Evolutionary conservation across 2,329 filamentous ascomycete species (phyloP), one percentile per base, ranked within the genome.

Genomic region (Grosmannia huntii): DNA sequence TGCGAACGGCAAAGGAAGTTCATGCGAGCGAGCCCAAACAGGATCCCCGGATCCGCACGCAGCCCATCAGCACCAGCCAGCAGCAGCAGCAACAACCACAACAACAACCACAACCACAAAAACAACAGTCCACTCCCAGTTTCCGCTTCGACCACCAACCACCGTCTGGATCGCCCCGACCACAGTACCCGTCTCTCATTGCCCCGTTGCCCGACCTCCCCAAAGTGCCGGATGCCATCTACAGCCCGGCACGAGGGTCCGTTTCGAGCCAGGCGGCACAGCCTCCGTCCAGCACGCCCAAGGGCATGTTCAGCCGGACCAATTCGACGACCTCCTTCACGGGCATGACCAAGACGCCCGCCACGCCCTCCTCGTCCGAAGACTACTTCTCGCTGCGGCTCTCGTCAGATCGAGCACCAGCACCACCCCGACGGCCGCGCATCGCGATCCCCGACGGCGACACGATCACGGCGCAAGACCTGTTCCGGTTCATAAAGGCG

Each of bases 201-300:
- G 53, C 59, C 11, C 16, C 59, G n/a, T 68, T 81, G 9, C 76
- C 80, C 12, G 75, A 75, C 19, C 72, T 90, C 66, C 87, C 87
- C 12, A 87, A 86, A 67, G 72, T 85, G 52, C 87, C 87, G 1
- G 85, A 85, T 65, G 85, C 87, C 9, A 87, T 88, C 4, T 91
- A 90, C 66, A 90, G 84, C 64, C 87, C 87, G n/a, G 85, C 85
- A 1, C 78, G 86, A 38, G 88, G 87, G 31, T 86, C 83, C 58
- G 76, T 85, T 5, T 83, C 84, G 3, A 82, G 80, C 27, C 83
- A 84, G 60, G 77, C 81, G 27, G 80, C 86, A 10, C 78, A 84
- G 48, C 77, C 84, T 3, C 86, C 86, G 1, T 76, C 84, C 27
- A 85, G 80, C 64, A 84, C 81, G 4, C 79, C 84, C 1, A 76